Conservation (phyloP, 192 early-diverging fungal genomes). For the Backusella macrospora region DNA sequence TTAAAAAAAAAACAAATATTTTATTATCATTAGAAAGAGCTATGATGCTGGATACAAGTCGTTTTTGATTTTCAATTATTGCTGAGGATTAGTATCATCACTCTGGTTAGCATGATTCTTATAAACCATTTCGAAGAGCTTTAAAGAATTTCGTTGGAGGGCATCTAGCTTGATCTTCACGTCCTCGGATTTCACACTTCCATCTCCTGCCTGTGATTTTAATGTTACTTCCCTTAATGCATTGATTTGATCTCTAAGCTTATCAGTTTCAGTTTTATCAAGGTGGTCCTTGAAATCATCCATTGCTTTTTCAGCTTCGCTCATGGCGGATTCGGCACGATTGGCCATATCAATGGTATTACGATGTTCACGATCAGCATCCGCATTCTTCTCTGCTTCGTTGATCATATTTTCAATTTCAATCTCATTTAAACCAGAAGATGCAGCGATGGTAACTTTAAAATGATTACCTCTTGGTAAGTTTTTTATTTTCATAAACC, state of each 20-base stretch:
- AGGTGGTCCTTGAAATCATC: slow-evolving; percentile 96
- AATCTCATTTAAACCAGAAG: slow-evolving; percentile 86
- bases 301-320: slow-evolving; percentile 95
- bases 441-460: slow-evolving; percentile 87
- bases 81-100: slow-evolving; percentile 9
- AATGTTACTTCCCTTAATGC: slow-evolving; percentile 80
- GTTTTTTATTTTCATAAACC: slow-evolving; percentile 20
- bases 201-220: slow-evolving; percentile 69
- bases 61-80: background rate
- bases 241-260: slow-evolving; percentile 82
- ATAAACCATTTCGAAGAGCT: slow-evolving; percentile 98
- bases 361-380: slow-evolving; percentile 92
- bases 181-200: slow-evolving; percentile 74
- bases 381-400: slow-evolving; percentile 89
- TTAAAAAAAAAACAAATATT: slow-evolving; percentile 6
- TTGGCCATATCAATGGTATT: slow-evolving; percentile 95
- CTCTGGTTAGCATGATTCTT: slow-evolving; percentile 62
- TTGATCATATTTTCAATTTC: slow-evolving; percentile 98
- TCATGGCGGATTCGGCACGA: slow-evolving; percentile 88
- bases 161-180: slow-evolving; percentile 86
- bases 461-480: background rate
- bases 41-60: background rate
- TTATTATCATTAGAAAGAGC: background rate
- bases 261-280: slow-evolving; percentile 82
- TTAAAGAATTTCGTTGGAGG: slow-evolving; percentile 87